phyloP scores from a whole-genome alignment of 2,329 filamentous ascomycete species.

The Chaetomium sp. region DNA sequence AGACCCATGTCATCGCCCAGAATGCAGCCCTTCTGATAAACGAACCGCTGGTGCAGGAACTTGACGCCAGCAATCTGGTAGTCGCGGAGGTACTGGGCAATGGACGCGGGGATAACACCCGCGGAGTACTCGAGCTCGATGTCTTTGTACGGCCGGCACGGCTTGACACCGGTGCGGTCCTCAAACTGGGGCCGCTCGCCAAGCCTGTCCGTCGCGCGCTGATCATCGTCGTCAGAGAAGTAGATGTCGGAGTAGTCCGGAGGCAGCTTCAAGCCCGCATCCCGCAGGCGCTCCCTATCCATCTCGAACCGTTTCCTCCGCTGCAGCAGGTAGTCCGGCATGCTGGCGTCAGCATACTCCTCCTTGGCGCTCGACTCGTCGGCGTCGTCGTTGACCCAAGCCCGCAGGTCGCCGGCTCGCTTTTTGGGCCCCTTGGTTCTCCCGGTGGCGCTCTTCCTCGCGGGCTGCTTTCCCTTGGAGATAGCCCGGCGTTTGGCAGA shows the following conservation, averaged over 20 bases:
- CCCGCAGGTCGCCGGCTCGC: neutral
- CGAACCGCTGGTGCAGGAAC: constrained; percentile 86
- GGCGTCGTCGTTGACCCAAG: constrained; percentile 13
- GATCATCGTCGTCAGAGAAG: constrained; percentile 73
- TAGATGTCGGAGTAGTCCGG: constrained; percentile 75
- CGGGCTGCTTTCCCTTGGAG: constrained; percentile 44
- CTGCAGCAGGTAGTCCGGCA: constrained; percentile 73
- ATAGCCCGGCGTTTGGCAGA: constrained; percentile 44
- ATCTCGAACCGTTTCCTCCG: constrained; percentile 72
- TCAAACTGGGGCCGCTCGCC: constrained; percentile 71
- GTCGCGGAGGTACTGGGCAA: constrained; percentile 87
- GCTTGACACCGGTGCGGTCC: constrained; percentile 56
- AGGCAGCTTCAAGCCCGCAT: constrained; percentile 72
- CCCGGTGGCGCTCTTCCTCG: constrained; percentile 1
- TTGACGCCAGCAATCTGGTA: constrained; percentile 86
- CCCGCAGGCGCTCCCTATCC: constrained; percentile 59
- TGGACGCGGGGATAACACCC: constrained; percentile 81
- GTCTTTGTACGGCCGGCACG: constrained; percentile 71
- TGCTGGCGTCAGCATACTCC: constrained; percentile 44
- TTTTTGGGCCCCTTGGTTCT: neutral
- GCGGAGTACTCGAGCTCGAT: constrained; percentile 73
- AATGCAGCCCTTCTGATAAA: constrained; percentile 87
- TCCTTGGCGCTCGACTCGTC: constrained; percentile 29
- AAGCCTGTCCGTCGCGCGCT: constrained; percentile 45
- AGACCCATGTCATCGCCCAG: constrained; percentile 97